Conservation (phyloP, 345 rosid species). For the Gossypium arboreum region DNA sequence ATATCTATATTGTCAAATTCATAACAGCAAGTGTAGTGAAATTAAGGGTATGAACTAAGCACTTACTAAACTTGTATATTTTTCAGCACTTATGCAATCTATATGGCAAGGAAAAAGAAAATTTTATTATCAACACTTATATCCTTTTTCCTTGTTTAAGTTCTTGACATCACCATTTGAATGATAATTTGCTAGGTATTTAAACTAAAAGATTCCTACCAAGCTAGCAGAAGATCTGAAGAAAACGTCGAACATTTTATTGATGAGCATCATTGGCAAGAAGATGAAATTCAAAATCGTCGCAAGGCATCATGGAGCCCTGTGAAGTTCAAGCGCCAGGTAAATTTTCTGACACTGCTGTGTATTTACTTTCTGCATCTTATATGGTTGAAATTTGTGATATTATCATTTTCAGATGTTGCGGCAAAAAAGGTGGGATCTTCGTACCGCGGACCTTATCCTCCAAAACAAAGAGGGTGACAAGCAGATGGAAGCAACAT, state of each 20-base stretch:
- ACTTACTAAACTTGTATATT: conserved; percentile 2
- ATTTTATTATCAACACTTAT: not conserved
- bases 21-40: not conserved
- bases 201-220: conserved; percentile 33
- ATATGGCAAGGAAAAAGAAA: not conserved
- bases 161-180: conserved; percentile 13
- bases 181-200: conserved; percentile 27
- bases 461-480: conserved; percentile 58
- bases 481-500: conserved; percentile 39
- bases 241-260: conserved; percentile 28
- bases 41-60: not conserved
- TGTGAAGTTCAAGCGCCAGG: conserved; percentile 80
- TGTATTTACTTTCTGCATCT: conserved; percentile 6
- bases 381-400: conserved; percentile 27
- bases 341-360: conserved; percentile 33
- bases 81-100: not conserved
- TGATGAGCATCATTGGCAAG: conserved; percentile 28
- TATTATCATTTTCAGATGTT: conserved; percentile 41
- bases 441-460: conserved; percentile 57
- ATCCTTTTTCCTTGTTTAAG: not conserved
- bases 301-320: conserved; percentile 46
- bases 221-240: conserved; percentile 28
- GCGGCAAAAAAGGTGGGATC: conserved; percentile 60
- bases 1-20: not conserved
- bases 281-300: conserved; percentile 29